Percentiles rank a stretch among this genome's conserved stretches.
These are phyloP conservation scores for Alternaria hordeiaustralica DNA, from an alignment of 2,329 filamentous ascomycete genomes.

Conservation along the genomic window DNA sequence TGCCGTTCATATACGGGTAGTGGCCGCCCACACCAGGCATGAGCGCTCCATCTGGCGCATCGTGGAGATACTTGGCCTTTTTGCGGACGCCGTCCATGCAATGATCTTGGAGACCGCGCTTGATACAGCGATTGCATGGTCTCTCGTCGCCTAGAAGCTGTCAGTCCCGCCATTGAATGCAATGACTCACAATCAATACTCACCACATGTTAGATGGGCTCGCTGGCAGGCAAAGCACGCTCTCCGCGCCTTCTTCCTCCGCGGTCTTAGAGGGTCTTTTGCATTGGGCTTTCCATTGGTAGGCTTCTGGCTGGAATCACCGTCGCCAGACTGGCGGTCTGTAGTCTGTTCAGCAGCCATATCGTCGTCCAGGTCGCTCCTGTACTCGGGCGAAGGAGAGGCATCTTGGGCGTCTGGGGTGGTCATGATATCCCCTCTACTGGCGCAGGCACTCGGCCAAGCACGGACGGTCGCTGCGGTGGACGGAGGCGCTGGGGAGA, in stretches of 20 bases:
- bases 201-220: conserved; percentile 98
- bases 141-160: conserved; percentile 80
- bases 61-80: conserved; percentile 98
- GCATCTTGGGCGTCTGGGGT: conserved; percentile 56
- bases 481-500: conserved; percentile 42
- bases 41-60: conserved; percentile 87
- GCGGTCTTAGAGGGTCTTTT: conserved; percentile 87
- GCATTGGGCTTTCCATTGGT: conserved; percentile 58
- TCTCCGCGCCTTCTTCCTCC: conserved; percentile 93
- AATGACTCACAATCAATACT: conserved; percentile 52
- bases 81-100: conserved; percentile 98
- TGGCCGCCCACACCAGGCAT: conserved; percentile 82
- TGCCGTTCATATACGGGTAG: conserved; percentile 62
- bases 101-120: conserved; percentile 85
- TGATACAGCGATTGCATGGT: conserved; percentile 92
- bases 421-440: conserved; percentile 54
- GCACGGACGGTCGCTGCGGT: conserved; percentile 43
- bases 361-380: conserved; percentile 48
- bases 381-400: conserved; percentile 56
- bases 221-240: conserved; percentile 97
- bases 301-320: conserved; percentile 41
- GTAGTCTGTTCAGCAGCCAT: conserved; percentile 54
- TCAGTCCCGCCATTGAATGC: neutral
- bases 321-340: conserved; percentile 48
- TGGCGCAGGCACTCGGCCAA: conserved; percentile 30